Evolutionary conservation across 108 stramenopile genomes (phyloP), one percentile per base, ranked within the genome.

Genomic region (Conticribra guillardii): DNA sequence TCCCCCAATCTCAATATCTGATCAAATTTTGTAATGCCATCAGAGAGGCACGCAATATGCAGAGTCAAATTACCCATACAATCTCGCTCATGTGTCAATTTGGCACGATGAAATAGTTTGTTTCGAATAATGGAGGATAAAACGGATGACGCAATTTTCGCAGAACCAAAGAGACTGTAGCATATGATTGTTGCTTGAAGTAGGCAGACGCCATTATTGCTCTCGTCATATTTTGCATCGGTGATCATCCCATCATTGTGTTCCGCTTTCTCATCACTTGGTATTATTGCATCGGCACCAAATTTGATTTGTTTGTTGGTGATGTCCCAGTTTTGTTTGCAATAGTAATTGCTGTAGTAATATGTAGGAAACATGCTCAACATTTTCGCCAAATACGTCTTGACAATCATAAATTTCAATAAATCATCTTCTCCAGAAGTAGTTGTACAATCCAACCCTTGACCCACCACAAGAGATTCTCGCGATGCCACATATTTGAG

Each of bases 101-200:
- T 49, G 11, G 44, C n/a, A 31, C 28, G n/a, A 19, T 54, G 65
- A 32, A 54, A 52, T 41, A 66, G 14, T 44, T 11, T 18, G 54
- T 66, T 66, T 14, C 65, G 18, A 29, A 66, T 66, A 17, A 66
- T 55, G 17, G 2, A 24, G 16, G 65, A 66, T 17, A 66, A 22
- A 41, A 66, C 54, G 1, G 65, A 66, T 1, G 34, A 66, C 14
- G 65, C 53, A 8, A 32, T 33, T 30, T 67, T 67, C 26, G 53
- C 3, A 0, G 64, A 67, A 8, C 65, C 65, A 11, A 67, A 55
- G 2, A 67, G 32, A 4, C 54, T 50, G n/a, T 45, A 44, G 24
- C 65, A 67, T 16, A 67, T 16, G 11, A 67, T 67, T 51, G 65
- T 34, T 27, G 65, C 65, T n/a, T 67, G 65, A 54, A 54, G 53